Evolutionary conservation across 2,329 filamentous ascomycete species (phyloP).

Genomic region (Huntiella abstrusa): DNA sequence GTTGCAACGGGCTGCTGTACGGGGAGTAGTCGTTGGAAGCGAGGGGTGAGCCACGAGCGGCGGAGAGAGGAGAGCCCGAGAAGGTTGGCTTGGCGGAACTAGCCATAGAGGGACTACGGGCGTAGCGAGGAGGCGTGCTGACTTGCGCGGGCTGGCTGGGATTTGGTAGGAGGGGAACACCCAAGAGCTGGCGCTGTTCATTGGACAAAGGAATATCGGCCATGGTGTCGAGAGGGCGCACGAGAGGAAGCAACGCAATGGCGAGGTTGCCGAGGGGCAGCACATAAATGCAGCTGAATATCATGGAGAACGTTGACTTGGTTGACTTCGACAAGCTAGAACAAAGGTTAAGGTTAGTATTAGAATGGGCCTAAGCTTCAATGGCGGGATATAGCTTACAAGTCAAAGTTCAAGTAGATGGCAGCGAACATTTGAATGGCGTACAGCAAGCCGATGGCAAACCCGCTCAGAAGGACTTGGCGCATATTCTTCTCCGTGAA

Average conservation of each 20-base stretch:
- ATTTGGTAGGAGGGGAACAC: constrained; percentile 57
- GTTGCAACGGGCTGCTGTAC: constrained; percentile 37
- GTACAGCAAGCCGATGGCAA: constrained; percentile 25
- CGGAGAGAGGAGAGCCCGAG: constrained; percentile 38
- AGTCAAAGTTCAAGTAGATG: constrained; percentile 20
- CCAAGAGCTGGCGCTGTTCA: constrained; percentile 47
- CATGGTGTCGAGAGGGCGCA: constrained; percentile 54
- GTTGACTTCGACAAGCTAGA: constrained; percentile 6
- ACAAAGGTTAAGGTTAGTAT: background rate
- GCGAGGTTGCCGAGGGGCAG: constrained; percentile 52
- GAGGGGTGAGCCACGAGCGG: constrained; percentile 20
- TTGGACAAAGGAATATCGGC: constrained; percentile 80
- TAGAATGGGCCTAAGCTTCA: too few species aligned
- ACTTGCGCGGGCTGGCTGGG: constrained; percentile 34
- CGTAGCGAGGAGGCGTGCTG: constrained; percentile 74
- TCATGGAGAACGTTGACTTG: constrained; percentile 17
- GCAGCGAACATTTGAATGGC: constrained; percentile 19
- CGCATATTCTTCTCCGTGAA: constrained; percentile 64
- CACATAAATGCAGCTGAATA: constrained; percentile 30
- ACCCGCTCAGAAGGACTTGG: constrained; percentile 48
- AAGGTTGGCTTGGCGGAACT: constrained; percentile 41
- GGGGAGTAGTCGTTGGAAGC: constrained; percentile 28
- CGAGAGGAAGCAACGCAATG: constrained; percentile 51
- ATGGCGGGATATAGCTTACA: constrained; percentile 19
- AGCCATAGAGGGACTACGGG: constrained; percentile 48